phyloP scores from a whole-genome alignment of 345 rosid species.

The Stellera chamaejasme region DNA sequence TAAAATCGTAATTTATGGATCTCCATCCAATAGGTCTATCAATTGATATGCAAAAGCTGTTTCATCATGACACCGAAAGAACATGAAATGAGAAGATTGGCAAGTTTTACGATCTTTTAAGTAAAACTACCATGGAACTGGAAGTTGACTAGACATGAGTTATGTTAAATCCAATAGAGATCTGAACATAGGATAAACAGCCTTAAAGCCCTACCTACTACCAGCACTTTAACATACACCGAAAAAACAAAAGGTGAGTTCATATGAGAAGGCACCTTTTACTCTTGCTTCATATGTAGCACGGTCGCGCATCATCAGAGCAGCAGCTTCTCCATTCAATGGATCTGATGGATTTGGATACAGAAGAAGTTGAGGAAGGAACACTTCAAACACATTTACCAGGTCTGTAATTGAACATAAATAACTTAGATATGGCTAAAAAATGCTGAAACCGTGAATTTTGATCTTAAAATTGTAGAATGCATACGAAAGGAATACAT shows the following conservation, averaged over 20 bases:
- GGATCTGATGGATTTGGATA: slow-evolving; percentile 98
- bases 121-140: too few species aligned
- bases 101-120: too few species aligned
- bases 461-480: neutral
- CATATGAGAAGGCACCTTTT: slow-evolving; percentile 44
- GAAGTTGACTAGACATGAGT: too few species aligned
- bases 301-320: slow-evolving; percentile 89
- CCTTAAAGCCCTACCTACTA: too few species aligned
- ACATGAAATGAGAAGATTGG: too few species aligned
- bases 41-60: too few species aligned
- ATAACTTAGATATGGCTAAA: neutral
- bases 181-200: too few species aligned
- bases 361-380: slow-evolving; percentile 96
- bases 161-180: too few species aligned
- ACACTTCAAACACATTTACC: slow-evolving; percentile 93
- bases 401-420: slow-evolving; percentile 47
- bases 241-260: neutral
- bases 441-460: slow-evolving; percentile 4
- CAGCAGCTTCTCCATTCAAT: slow-evolving; percentile 97
- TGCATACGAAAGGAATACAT: slow-evolving; percentile 10
- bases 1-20: too few species aligned
- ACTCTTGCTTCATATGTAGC: slow-evolving; percentile 72
- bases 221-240: neutral
- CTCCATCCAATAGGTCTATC: too few species aligned
- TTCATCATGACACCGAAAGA: too few species aligned